Conservation (phyloP, 164 flowering plant species). For the Vitis amurensis region DNA sequence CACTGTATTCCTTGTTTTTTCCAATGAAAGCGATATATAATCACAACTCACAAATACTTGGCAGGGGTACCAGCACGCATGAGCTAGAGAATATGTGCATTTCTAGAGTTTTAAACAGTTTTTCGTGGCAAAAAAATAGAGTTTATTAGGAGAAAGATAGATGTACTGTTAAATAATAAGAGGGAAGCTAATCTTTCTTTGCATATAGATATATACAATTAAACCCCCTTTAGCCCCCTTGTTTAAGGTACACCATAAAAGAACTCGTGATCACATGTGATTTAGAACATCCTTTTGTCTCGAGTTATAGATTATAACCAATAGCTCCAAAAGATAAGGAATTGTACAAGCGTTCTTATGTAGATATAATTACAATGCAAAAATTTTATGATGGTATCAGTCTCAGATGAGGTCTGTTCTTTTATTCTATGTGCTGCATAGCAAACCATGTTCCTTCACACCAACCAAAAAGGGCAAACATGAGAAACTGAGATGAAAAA, state of each 20-base stretch:
- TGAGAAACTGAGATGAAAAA: slow-evolving; percentile 3
- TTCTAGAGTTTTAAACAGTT: background rate
- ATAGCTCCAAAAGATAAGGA: background rate
- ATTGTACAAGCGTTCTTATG: no score
- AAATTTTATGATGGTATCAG: background rate
- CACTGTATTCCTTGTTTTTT: background rate
- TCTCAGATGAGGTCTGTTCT: slow-evolving; percentile 1
- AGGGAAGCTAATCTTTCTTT: no score
- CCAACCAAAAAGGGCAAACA: slow-evolving; percentile 7
- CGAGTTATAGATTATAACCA: background rate
- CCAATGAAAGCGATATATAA: background rate
- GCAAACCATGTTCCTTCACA: slow-evolving; percentile 10
- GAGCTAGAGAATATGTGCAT: background rate
- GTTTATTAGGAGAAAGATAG: background rate
- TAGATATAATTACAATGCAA: slow-evolving; percentile 13
- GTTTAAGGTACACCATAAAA: background rate
- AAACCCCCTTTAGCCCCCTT: background rate
- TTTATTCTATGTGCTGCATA: slow-evolving; percentile 27
- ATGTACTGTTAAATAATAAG: no score
- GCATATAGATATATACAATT: no score
- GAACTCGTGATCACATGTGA: background rate
- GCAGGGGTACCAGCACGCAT: background rate
- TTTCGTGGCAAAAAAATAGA: background rate
- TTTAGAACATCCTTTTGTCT: background rate
- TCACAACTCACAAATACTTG: background rate